Evolutionary conservation across 139 green algal genomes (phyloP).

Genomic region (Chlorella sp.): DNA sequence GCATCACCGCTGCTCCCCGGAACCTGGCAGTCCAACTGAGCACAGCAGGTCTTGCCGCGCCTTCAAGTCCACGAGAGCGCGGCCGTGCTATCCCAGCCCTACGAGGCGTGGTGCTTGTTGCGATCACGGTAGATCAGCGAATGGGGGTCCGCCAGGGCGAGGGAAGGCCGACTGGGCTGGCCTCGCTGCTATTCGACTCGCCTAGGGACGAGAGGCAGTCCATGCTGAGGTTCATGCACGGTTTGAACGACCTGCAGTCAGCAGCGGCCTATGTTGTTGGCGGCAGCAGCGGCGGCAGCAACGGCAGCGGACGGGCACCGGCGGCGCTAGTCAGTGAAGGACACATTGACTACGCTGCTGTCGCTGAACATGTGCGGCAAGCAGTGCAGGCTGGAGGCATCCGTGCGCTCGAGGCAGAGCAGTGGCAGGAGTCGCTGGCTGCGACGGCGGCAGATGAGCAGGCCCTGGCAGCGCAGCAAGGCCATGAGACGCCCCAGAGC

Average conservation of each 20-base stretch:
- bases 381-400: neutral
- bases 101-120: too few relatives aligned
- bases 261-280: neutral
- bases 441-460: neutral
- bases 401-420: neutral
- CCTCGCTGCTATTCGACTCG: neutral
- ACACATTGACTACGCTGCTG: slow-evolving; percentile 18
- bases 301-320: neutral
- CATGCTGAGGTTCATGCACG: too few relatives aligned
- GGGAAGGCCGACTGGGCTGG: neutral
- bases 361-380: neutral
- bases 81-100: too few relatives aligned
- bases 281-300: neutral
- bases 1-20: too few relatives aligned
- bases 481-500: too few relatives aligned
- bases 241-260: neutral
- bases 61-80: too few relatives aligned
- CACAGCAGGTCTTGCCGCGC: too few relatives aligned
- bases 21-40: too few relatives aligned
- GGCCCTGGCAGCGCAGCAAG: neutral
- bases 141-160: neutral
- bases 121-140: neutral
- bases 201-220: neutral
- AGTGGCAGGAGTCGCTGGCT: neutral
- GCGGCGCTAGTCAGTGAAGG: neutral